Evolutionary conservation across 2,329 filamentous ascomycete species (phyloP).

Genomic region (Epichloe hybrida): DNA sequence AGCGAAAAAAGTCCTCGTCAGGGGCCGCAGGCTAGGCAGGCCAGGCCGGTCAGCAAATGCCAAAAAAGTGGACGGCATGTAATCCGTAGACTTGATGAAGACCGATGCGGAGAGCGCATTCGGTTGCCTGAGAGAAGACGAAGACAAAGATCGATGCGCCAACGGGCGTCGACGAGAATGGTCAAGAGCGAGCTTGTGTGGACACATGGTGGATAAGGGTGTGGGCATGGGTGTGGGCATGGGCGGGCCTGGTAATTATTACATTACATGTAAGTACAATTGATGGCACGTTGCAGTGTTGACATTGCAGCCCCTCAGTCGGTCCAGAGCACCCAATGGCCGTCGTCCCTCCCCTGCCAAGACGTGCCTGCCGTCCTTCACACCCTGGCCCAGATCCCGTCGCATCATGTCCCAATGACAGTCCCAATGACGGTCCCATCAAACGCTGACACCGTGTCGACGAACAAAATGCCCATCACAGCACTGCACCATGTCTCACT

Average conservation of each 20-base stretch:
- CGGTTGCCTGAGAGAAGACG: neutral
- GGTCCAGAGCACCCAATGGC: neutral
- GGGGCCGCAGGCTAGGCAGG: neutral
- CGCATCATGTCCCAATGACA: no score
- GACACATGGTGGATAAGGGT: neutral
- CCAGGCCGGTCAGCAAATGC: neutral
- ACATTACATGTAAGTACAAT: no score
- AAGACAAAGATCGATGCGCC: constrained; percentile 1
- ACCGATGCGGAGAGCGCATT: no score
- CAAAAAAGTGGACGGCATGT: neutral
- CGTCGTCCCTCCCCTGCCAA: constrained; percentile 2
- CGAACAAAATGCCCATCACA: no score
- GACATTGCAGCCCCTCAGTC: no score
- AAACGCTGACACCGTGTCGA: no score
- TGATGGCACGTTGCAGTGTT: no score
- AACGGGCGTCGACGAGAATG: neutral
- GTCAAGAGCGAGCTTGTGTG: neutral
- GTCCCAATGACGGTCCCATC: no score
- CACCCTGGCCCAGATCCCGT: no score
- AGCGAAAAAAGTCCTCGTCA: neutral
- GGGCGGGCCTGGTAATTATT: neutral
- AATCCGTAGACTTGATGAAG: no score
- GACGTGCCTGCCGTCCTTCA: neutral
- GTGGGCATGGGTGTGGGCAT: neutral
- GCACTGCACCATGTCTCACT: neutral